Base-by-base conservation (phyloP, 495 filamentous ascomycete genomes). In the Daldinia vernicosa region DNA sequence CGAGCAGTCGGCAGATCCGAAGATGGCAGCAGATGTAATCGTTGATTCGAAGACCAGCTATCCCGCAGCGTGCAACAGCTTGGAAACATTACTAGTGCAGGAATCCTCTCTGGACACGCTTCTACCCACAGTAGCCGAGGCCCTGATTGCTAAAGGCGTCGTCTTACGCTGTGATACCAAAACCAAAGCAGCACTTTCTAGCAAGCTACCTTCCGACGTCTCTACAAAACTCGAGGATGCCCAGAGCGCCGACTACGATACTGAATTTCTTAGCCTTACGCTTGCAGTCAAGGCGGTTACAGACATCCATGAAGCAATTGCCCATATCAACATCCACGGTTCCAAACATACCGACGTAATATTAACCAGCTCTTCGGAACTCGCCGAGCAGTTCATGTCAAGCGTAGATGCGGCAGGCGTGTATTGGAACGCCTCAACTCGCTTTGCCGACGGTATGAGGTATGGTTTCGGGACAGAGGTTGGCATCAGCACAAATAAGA, bases 391-490 rank as follows among this genome's bases (percentile, higher is more conserved):
- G 35, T 99, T 98, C 81, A 93, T 94, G 88, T 84, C 85, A 9
- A 85, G 88, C 63, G 86, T 98, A 33, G 95, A 98, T 82, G 94
- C 93, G 35, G 90, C 94, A 0, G 94, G 94, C 47, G 94, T 97
- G 12, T 99, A 94, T 84, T 97, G 94, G 93, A 99, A 99, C 76
- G 91, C 94, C 17, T 96, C 93, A 17, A 95, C 93, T 11, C 86
- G 95, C 22, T 95, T 99, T 80, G 93, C 95, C 4, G 95, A 99
- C 76, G 95, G 95, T 3, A 97, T 96, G 90, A 86, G 95, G 30
- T 99, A 93, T 79, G 95, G 95, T 2, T 98, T 99, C 81, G 95
- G 95, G 33, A 98, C 95, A 0, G 95, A 99, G 79, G 95, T 99
- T 2, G 95, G 95, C 40, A 97, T 99, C 77, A 96, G 92, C 80